These are phyloP conservation scores for Lichtheimia ornata DNA, from an alignment of 371 early-diverging fungal genomes.

Conservation along the genomic window DNA sequence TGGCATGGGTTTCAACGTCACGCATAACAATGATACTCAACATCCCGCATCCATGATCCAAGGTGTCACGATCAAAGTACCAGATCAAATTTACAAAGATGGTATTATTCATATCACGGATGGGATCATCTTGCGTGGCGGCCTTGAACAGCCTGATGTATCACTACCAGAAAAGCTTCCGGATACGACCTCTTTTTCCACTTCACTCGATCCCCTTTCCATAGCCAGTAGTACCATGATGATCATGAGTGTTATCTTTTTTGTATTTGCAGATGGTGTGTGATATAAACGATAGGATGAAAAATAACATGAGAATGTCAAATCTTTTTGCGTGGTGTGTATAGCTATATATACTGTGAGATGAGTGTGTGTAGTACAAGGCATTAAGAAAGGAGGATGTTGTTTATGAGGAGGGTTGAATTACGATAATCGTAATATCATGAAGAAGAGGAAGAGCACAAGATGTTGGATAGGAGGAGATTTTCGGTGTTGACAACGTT, in stretches of 20 bases:
- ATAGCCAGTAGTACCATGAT: not conserved
- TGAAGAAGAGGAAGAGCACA: slow-evolving; percentile 12
- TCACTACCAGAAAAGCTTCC: slow-evolving; percentile 34
- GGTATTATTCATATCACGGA: slow-evolving; percentile 11
- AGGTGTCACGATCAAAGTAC: not conserved
- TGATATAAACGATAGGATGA: no score
- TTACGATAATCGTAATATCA: not conserved
- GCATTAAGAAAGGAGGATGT: no score
- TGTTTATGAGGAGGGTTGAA: no score
- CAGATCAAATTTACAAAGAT: slow-evolving; percentile 10
- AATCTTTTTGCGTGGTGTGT: no score
- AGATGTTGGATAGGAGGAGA: slow-evolving; percentile 17
- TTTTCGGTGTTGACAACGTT: slow-evolving; percentile 27
- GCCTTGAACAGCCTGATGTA: slow-evolving; percentile 46
- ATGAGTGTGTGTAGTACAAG: no score
- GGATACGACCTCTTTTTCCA: not conserved
- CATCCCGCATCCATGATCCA: not conserved
- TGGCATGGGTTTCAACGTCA: slow-evolving; percentile 4
- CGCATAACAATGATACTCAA: not conserved
- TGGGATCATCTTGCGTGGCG: slow-evolving; percentile 21
- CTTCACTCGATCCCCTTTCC: not conserved
- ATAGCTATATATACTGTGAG: no score
- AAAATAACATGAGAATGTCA: no score
- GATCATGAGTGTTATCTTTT: no score
- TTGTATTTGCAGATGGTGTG: no score